Evolutionary conservation across 257 asterid species (phyloP), one percentile per base, ranked within the genome.

Genomic region (Solanum chaucha): DNA sequence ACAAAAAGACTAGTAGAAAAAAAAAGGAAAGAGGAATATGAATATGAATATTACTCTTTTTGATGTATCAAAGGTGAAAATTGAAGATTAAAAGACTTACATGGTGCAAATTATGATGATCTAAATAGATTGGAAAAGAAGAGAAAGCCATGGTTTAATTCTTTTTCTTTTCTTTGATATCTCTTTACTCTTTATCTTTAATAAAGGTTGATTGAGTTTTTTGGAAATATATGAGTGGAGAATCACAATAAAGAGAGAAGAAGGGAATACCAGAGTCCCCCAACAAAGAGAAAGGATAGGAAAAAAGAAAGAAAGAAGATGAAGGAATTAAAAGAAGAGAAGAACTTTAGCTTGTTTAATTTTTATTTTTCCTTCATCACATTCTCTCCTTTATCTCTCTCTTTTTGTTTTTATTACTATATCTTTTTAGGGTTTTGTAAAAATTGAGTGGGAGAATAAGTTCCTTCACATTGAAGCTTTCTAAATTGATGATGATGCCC

Each of bases 31-130:
- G 20, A 61, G 65, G 80, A 55, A 44, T 88, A 80, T 90, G 92
- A 91, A 89, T 91, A 80, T 90, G 92, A 91, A 89, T 91, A 90
- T 91, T 87, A 85, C 77, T 74, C 30, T 86, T 85, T 87, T 89
- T 68, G 67, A 12, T 85, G 34, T 34, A 87, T 71, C 83, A 73
- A 28, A 46, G 44, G 7, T 24, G 78, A 75, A 26, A 78, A 32
- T 32, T 74, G 34, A 55, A 40, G 87, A 82, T 48, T 78, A 87
- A 67, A 55, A 88, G 61, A 87, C 90, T 68, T 87, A 91, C 93
- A 91, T 91, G 93, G n/a, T 91, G 93, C 91, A 89, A 81, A 91
- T 87, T 88, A 83, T 92, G 89, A 88, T 91, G 93, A 90, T 91
- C 93, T 89, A 88, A 90, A 91, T 91, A 91, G 90, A 88, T 86